Percentiles rank a stretch among this genome's conserved stretches.
Conservation (phyloP, 2,329 filamentous ascomycete genomes). For the Colletotrichum orchidophilum region DNA sequence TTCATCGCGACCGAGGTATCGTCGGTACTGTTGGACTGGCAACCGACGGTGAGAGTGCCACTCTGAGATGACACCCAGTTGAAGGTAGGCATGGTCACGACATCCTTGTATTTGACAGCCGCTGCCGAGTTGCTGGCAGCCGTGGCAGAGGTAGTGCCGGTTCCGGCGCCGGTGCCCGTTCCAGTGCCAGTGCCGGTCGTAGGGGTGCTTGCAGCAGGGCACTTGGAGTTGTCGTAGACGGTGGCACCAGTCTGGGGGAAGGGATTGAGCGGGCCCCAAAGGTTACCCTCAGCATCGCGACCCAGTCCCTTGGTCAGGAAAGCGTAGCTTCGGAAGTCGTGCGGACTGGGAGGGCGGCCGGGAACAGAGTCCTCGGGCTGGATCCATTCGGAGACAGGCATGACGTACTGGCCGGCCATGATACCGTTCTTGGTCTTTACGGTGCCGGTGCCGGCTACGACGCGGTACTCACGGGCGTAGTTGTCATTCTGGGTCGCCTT, state of each 20-base stretch:
- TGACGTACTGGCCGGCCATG: slow-evolving; percentile 50
- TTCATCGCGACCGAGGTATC: slow-evolving; percentile 35
- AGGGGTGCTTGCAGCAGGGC: neutral
- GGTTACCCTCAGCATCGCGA: slow-evolving; percentile 38
- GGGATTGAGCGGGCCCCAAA: slow-evolving; percentile 49
- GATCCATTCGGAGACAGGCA: slow-evolving; percentile 53
- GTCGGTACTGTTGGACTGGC: slow-evolving; percentile 30
- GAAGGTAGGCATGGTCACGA: slow-evolving; percentile 22
- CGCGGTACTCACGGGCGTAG: slow-evolving; percentile 52
- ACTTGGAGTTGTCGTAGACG: slow-evolving; percentile 30
- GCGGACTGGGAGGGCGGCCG: slow-evolving; percentile 42
- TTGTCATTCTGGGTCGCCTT: slow-evolving; percentile 39
- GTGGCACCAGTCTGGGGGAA: slow-evolving; percentile 38
- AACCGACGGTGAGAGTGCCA: slow-evolving; percentile 34
- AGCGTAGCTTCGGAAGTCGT: slow-evolving; percentile 47
- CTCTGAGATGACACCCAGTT: slow-evolving; percentile 32
- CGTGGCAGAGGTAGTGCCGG: neutral
- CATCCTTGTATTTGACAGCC: slow-evolving; percentile 10
- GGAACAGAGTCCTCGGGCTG: slow-evolving; percentile 51
- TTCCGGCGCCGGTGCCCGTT: neutral
- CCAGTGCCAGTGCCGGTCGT: neutral
- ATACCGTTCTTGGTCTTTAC: slow-evolving; percentile 49
- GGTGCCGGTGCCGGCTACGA: slow-evolving; percentile 45
- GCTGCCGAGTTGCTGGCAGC: neutral
- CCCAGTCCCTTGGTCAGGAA: slow-evolving; percentile 43